Base-by-base conservation (phyloP, 225 moss, liverwort and hornwort genomes). In the Straminergon stramineum region DNA sequence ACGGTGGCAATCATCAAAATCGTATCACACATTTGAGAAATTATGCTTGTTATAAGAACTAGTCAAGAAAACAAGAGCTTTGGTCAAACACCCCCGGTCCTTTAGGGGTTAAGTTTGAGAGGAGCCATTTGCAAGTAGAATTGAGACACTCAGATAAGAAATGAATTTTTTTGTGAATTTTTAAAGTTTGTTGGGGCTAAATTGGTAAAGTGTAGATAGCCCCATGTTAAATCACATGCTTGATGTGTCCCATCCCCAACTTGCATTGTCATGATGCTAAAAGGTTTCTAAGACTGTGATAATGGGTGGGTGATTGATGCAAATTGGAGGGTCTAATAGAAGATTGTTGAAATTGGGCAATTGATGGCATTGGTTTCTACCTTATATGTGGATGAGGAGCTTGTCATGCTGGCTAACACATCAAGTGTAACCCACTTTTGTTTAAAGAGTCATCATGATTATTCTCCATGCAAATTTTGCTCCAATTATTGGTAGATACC, bases 181-280 rank as follows among this genome's bases (percentile, higher is more conserved):
- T 45, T 17, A 74, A 74, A 74, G 74, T 74, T 45, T 43, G 27
- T 16, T 43, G 27, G 2, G 8, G 31, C 31, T 64, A 31, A 31
- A 64, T 60, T 23, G 7, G 23, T 60, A 8, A 60, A 60, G 23
- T 17, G 6, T 37, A 11, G 11, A 67, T 6, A 67, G 37, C 37
- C n/a, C 11, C 11, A 11, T 43, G 22, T 9, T n/a, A 23, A 24
- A 39, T 4, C 24, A 70, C 8, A 70, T 0, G 2, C n/a, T 0
- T 22, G 32, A 4, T 1, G 3, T 24, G 23, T 37, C 9, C 20
- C 68, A 67, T 67, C 67, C 1, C 35, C 20, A 35, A 70, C 1
- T n/a, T 70, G 2, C 39, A 70, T 39, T 70, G 14, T 24, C 24
- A 23, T 70, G 8, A 23, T 22, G n/a, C 39, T 39, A 69, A 69